These are phyloP conservation scores for Fraxinus sp. DNA, from an alignment of 305 asterid species.

Conservation along the genomic window DNA sequence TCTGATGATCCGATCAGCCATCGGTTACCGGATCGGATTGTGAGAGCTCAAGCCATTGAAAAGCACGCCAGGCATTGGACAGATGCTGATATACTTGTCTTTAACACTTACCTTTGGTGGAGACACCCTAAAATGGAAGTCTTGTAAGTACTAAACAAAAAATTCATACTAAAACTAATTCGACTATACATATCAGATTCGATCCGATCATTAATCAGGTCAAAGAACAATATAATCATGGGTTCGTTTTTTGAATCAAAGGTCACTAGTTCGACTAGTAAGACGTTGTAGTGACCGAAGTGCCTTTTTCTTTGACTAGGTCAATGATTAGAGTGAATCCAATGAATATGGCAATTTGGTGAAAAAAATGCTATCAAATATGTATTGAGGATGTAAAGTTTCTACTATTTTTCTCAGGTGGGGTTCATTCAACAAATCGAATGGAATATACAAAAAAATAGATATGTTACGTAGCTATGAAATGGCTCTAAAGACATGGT, in stretches of 20 bases:
- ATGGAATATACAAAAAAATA: slow-evolving; percentile 68
- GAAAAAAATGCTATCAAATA: not conserved
- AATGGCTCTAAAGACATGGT: slow-evolving; percentile 82
- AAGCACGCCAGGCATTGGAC: slow-evolving; percentile 84
- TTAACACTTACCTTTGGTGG: slow-evolving; percentile 88
- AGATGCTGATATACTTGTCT: slow-evolving; percentile 64
- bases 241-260: not conserved
- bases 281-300: not conserved
- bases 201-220: not conserved
- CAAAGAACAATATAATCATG: not conserved
- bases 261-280: not conserved
- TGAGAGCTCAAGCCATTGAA: slow-evolving; percentile 65
- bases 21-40: slow-evolving; percentile 67
- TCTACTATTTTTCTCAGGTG: slow-evolving; percentile 45
- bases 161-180: not conserved
- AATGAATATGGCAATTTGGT: not conserved
- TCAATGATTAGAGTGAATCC: not conserved
- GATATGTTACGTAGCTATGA: slow-evolving; percentile 81
- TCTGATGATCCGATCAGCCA: slow-evolving; percentile 78
- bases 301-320: not conserved
- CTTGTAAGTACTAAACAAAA: slow-evolving; percentile 44
- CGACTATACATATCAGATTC: not conserved
- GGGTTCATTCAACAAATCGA: slow-evolving; percentile 67
- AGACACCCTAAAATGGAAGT: slow-evolving; percentile 60
- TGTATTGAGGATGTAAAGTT: not conserved